These are phyloP conservation scores for Rhizoclosmatium globosum DNA, from an alignment of 192 early-diverging fungal genomes.

Conservation along the genomic window DNA sequence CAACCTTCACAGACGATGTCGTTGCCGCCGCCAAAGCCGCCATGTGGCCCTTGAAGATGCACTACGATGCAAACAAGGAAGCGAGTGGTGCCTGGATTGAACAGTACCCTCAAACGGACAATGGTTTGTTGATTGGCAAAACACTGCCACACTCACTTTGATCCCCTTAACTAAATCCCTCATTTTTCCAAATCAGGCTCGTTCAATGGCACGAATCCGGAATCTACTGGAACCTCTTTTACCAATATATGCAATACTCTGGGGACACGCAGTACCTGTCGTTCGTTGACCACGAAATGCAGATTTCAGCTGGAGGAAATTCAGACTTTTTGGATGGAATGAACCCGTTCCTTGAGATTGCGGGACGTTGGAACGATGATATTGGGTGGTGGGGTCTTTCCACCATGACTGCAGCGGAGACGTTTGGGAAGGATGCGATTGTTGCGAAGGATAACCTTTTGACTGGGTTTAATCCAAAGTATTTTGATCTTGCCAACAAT, in stretches of 20 bases:
- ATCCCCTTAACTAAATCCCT: too few species aligned
- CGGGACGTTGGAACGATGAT: conserved; percentile 16
- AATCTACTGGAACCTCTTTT: conserved; percentile 25
- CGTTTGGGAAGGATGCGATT: conserved; percentile 51
- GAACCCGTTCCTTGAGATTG: neutral
- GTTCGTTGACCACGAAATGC: conserved; percentile 7
- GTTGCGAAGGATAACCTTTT: conserved; percentile 23
- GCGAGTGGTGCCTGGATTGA: conserved; percentile 16
- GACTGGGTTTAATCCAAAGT: conserved; percentile 29
- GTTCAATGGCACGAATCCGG: conserved; percentile 28
- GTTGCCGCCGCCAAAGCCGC: neutral
- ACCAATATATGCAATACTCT: conserved; percentile 19
- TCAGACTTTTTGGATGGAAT: conserved; percentile 5
- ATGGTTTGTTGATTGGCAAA: neutral
- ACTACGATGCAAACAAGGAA: neutral
- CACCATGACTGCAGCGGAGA: conserved; percentile 46
- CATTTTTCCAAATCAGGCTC: neutral
- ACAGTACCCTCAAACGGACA: neutral
- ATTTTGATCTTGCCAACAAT: conserved; percentile 25
- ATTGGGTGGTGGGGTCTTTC: neutral
- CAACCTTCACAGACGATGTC: too few species aligned
- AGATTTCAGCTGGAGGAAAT: neutral
- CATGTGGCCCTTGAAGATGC: neutral
- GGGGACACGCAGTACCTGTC: conserved; percentile 18
- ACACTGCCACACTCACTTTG: too few species aligned